phyloP scores from a whole-genome alignment of 805 yeast species.

The Candida morakotiae region DNA sequence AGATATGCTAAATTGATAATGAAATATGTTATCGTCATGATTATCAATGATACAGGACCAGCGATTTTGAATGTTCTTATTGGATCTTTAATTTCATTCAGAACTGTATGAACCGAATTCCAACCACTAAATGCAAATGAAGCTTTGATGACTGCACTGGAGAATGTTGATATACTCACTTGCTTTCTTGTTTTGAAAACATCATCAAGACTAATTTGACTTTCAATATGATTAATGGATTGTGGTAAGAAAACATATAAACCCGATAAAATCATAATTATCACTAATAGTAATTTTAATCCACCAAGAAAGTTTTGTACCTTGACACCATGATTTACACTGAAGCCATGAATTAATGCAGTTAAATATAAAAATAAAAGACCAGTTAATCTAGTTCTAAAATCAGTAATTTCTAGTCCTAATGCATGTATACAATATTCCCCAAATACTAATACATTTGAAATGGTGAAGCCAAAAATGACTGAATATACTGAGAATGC shows the following conservation, averaged over 20 bases:
- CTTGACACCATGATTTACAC: conserved; percentile 55
- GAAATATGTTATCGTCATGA: conserved; percentile 46
- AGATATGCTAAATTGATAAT: conserved; percentile 55
- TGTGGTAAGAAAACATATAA: conserved; percentile 51
- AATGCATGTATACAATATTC: conserved; percentile 49
- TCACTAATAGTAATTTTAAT: conserved; percentile 52
- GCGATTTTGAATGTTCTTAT: conserved; percentile 54
- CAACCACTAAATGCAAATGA: conserved; percentile 62
- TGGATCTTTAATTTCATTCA: conserved; percentile 61
- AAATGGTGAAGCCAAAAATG: conserved; percentile 51
- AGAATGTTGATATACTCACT: conserved; percentile 42
- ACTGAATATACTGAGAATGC: conserved; percentile 47
- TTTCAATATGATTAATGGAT: conserved; percentile 39
- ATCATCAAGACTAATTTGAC: conserved; percentile 30
- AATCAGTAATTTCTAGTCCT: conserved; percentile 36
- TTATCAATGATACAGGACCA: conserved; percentile 50
- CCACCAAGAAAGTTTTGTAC: conserved; percentile 63
- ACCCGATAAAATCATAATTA: conserved; percentile 54
- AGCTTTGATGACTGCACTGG: conserved; percentile 55
- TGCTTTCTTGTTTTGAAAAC: conserved; percentile 29
- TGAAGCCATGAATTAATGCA: conserved; percentile 49
- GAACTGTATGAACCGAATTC: conserved; percentile 57
- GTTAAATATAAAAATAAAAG: conserved; percentile 24
- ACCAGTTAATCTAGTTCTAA: conserved; percentile 30
- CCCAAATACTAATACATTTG: conserved; percentile 59